A percentile compares a stretch with the other conserved stretches of the same genome.
phyloP scores from a whole-genome alignment of 768 basidiomycete species.

The Heimioporus sp. region DNA sequence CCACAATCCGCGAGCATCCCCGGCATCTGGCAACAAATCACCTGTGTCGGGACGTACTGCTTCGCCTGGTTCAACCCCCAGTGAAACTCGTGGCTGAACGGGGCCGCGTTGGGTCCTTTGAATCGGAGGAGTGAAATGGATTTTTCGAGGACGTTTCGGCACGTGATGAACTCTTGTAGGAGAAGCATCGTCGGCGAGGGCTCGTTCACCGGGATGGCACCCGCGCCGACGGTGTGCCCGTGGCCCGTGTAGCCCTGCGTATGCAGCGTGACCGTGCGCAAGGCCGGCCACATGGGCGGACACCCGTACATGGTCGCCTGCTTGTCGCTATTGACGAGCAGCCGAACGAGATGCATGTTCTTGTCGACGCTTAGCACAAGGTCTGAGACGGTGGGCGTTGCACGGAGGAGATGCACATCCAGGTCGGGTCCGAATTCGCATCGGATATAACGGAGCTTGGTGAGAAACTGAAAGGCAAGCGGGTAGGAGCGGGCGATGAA shows the following conservation, averaged over 20 bases:
- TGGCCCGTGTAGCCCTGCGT: conserved; percentile 28
- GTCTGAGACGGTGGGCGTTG: conserved; percentile 31
- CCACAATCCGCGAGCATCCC: conserved; percentile 27
- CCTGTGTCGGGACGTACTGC: conserved; percentile 23
- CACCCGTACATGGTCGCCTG: conserved; percentile 28
- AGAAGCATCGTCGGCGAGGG: conserved; percentile 29
- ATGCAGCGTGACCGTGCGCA: conserved; percentile 27
- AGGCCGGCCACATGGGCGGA: conserved; percentile 28
- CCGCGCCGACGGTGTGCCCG: conserved; percentile 11
- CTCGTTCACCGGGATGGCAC: conserved; percentile 27
- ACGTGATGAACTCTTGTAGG: conserved; percentile 25
- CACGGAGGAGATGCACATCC: conserved; percentile 31
- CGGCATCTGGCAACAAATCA: conserved; percentile 18
- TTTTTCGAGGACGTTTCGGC: conserved; percentile 19
- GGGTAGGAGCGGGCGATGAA: conserved; percentile 27
- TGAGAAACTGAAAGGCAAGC: conserved; percentile 28
- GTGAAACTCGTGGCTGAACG: conserved; percentile 28
- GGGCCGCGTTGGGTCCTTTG: conserved; percentile 29
- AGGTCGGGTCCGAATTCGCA: conserved; percentile 32
- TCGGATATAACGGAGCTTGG: conserved; percentile 25
- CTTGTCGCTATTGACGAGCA: conserved; percentile 35
- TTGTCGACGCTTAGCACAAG: conserved; percentile 31
- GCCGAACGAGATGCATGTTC: conserved; percentile 27
- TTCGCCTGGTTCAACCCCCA: conserved; percentile 28
- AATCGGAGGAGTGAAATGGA: conserved; percentile 23